Evolutionary conservation across 768 basidiomycete species (phyloP), one percentile per base, ranked within the genome.

Genomic region (Suillus cothurnatus): DNA sequence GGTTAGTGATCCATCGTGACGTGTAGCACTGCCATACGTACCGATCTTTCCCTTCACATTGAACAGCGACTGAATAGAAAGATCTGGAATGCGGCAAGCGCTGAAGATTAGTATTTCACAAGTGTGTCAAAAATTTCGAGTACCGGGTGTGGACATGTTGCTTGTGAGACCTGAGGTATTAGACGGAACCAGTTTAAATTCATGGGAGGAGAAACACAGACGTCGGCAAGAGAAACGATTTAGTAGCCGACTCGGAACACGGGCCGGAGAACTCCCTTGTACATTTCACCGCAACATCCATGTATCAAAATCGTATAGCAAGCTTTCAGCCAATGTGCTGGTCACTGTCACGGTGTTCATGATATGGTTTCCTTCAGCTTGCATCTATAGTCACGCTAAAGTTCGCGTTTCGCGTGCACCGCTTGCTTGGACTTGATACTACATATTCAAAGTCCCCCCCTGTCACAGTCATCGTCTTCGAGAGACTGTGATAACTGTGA

Each of bases 11-110:
- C 62, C 36, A 36, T 28, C 28, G 53, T 14, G 52, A 32, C 9
- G 12, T 23, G 14, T 41, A 11, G 47, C 28, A 36, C 38, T 34
- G 57, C 39, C 52, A 64, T 39, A 71, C 81, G 36, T 66, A 89
- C 89, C 89, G 68, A 88, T 86, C 77, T 91, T 91, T 67, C 85
- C 89, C 74, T 82, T 82, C 66, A 92, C 87, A 72, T 83, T 81
- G 81, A 89, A 91, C 55, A 92, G 74, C 4, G 84, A 82, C 31
- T 81, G 73, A 21, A 85, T 72, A 43, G 80, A 80, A 65, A 90
- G 82, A 72, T 88, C 88, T 82, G 61, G 0, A 23, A 41, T 49
- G 12, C n/a, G 19, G n/a, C 11, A 2, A 21, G 62, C 21, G n/a
- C 14, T 39, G 17, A 17, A 59, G 9, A 6, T 59, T 12, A 59